phyloP scores from a whole-genome alignment of 176 grass and related monocot genomes.

The Elymus sibiricus region DNA sequence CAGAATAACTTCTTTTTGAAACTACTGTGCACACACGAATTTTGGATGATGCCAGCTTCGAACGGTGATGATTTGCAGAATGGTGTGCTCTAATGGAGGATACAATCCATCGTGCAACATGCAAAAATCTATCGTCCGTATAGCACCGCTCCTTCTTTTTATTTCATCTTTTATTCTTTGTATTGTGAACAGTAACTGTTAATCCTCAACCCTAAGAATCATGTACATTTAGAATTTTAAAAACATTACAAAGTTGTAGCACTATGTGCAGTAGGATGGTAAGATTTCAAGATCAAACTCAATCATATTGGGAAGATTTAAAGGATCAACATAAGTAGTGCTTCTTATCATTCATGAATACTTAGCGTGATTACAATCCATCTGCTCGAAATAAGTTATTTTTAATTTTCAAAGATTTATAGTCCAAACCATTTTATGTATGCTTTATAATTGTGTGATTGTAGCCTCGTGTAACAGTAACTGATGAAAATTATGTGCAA shows the following conservation, averaged over 20 bases:
- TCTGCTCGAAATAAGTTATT: too few species aligned
- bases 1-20: neutral
- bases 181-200: neutral
- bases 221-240: neutral
- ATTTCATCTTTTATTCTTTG: neutral
- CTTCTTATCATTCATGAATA: neutral
- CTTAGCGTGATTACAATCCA: neutral
- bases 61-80: too few species aligned
- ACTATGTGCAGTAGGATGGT: neutral
- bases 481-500: neutral
- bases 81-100: too few species aligned
- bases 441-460: neutral
- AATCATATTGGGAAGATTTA: neutral
- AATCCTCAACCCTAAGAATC: neutral
- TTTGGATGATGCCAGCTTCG: too few species aligned
- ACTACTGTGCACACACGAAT: too few species aligned
- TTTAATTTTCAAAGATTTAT: neutral
- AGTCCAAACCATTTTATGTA: neutral
- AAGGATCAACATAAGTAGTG: neutral
- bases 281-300: neutral
- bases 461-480: neutral
- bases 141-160: neutral
- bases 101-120: too few species aligned
- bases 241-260: neutral
- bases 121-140: too few species aligned